A percentile compares a stretch with the other conserved stretches of the same genome.
Evolutionary conservation across 2,329 filamentous ascomycete species (phyloP).

Genomic region (Diaporthe sp.): DNA sequence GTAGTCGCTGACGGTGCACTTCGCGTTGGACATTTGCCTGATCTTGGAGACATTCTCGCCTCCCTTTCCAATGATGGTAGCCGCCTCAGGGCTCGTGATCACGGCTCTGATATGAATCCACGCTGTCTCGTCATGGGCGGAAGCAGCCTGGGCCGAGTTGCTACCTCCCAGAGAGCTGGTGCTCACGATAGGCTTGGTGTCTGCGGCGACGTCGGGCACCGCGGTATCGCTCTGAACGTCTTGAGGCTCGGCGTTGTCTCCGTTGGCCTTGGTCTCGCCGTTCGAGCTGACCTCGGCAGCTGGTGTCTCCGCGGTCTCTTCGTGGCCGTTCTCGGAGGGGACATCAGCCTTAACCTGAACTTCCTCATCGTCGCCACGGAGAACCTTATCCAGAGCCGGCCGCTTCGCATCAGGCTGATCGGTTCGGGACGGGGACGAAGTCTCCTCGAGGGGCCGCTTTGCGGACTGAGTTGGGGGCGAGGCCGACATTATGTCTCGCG

Average conservation of each 20-base stretch:
- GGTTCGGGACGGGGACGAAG: conserved; percentile 91
- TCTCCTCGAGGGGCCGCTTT: conserved; percentile 97
- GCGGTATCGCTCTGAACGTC: conserved; percentile 77
- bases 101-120: conserved; percentile 98
- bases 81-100: conserved; percentile 96
- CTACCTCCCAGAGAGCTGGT: conserved; percentile 46
- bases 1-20: conserved; percentile 99
- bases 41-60: conserved; percentile 99
- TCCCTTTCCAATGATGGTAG: conserved; percentile 97
- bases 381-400: conserved; percentile 92
- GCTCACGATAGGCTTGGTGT: conserved; percentile 62
- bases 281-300: conserved; percentile 60
- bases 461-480: conserved; percentile 77
- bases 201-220: conserved; percentile 71
- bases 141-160: conserved; percentile 57
- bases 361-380: conserved; percentile 76
- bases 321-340: conserved; percentile 52
- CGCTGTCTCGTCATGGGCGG: conserved; percentile 86
- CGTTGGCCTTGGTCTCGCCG: conserved; percentile 63
- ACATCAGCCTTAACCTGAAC: conserved; percentile 63
- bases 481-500: conserved; percentile 76
- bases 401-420: conserved; percentile 98
- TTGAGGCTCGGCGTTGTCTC: conserved; percentile 62
- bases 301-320: conserved; percentile 45
- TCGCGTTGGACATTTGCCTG: conserved; percentile 92